Evolutionary conservation across 2,329 filamentous ascomycete genomes (phyloP).

Genomic region (Aspergillus alliaceus): DNA sequence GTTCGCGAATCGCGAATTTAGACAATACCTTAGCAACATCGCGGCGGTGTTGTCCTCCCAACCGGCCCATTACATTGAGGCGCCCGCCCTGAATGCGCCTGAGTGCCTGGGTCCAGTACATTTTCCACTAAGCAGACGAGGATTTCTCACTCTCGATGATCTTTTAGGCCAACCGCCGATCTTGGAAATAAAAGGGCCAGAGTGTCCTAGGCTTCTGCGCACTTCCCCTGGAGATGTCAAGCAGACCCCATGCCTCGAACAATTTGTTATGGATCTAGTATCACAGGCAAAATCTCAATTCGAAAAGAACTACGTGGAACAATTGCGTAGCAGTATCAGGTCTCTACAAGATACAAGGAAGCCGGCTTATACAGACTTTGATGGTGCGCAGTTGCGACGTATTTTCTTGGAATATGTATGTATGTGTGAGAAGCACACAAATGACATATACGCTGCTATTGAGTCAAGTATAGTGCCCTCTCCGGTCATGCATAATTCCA

Average conservation of each 20-base stretch:
- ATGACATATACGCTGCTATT: conserved; percentile 3
- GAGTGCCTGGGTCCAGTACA: too few species aligned
- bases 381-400: conserved; percentile 1
- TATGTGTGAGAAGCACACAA: conserved; percentile 4
- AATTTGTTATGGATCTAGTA: conserved; percentile 6
- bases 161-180: conserved; percentile 5
- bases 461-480: conserved; percentile 7
- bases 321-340: conserved; percentile 11
- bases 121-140: neutral
- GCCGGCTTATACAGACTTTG: too few species aligned
- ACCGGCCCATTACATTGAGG: conserved; percentile 3
- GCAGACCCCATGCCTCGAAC: neutral
- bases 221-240: neutral
- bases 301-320: conserved; percentile 15
- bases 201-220: neutral
- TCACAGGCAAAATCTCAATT: conserved; percentile 14
- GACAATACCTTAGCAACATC: conserved; percentile 22
- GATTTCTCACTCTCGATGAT: conserved; percentile 7
- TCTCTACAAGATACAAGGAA: conserved; percentile 9
- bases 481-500: too few species aligned
- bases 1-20: conserved; percentile 26
- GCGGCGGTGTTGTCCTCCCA: conserved; percentile 4
- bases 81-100: neutral
- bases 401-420: conserved; percentile 1
- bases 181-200: conserved; percentile 6